Percentiles rank a stretch among this genome's conserved stretches.
Evolutionary conservation across 257 asterid species (phyloP).

Genomic region (Knoxia roxburghii): DNA sequence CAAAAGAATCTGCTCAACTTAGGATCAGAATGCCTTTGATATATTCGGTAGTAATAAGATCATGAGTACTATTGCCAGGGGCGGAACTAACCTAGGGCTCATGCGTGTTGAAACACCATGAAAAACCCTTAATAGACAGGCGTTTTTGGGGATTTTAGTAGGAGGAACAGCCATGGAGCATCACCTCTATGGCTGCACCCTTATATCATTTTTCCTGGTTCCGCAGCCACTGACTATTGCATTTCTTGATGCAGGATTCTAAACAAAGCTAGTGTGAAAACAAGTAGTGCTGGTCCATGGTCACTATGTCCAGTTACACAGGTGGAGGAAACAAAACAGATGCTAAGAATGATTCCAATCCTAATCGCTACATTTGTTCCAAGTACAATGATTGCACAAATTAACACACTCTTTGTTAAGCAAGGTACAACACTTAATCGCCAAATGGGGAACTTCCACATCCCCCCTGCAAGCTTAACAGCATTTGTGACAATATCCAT

Average conservation of each 20-base stretch:
- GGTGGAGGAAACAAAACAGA: constrained; percentile 84
- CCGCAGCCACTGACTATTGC: no score
- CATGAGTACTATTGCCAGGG: no score
- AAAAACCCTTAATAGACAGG: no score
- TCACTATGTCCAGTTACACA: constrained; percentile 65
- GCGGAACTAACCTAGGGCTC: no score
- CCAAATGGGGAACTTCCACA: constrained; percentile 41
- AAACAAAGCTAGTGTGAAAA: constrained; percentile 65
- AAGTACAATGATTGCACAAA: constrained; percentile 69
- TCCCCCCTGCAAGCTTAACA: constrained; percentile 77
- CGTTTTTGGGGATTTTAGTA: no score
- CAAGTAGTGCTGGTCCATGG: constrained; percentile 57
- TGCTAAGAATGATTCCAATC: constrained; percentile 73
- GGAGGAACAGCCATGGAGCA: no score
- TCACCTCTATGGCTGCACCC: no score
- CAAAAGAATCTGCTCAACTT: no score
- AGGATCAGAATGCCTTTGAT: no score
- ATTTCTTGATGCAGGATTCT: constrained; percentile 60
- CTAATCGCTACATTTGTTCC: constrained; percentile 58
- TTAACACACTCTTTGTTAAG: constrained; percentile 60
- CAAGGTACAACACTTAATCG: constrained; percentile 73
- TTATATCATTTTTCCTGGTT: no score
- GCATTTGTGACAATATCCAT: constrained; percentile 69
- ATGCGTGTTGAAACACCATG: no score
- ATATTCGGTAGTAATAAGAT: no score